A percentile compares a stretch with the other conserved stretches of the same genome.
Evolutionary conservation across 768 basidiomycete genomes (phyloP).

Genomic region (Ramaria sp.): DNA sequence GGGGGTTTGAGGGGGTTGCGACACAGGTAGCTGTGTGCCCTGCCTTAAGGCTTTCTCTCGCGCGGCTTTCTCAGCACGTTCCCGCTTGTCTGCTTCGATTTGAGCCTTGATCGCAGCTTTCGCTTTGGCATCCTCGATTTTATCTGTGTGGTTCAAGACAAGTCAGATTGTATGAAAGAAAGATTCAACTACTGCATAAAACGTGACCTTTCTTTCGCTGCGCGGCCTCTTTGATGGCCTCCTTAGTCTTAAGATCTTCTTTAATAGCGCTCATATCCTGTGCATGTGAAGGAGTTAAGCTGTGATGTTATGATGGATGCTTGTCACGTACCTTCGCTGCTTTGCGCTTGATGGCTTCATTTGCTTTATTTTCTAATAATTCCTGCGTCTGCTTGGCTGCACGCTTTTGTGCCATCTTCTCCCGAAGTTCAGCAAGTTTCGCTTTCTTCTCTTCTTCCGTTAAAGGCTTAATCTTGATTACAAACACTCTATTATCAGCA

Average conservation of each 20-base stretch:
- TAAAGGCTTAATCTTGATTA: conserved; percentile 70
- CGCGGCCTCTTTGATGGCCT: conserved; percentile 75
- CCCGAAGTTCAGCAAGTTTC: conserved; percentile 67
- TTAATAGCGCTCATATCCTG: conserved; percentile 64
- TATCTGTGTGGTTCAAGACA: conserved; percentile 41
- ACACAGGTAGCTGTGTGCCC: conserved; percentile 31
- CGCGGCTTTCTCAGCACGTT: conserved; percentile 78
- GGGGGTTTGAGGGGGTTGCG: conserved; percentile 15
- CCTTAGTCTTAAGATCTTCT: conserved; percentile 70
- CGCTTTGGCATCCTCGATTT: conserved; percentile 79
- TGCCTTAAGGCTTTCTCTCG: conserved; percentile 88
- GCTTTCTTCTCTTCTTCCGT: conserved; percentile 89
- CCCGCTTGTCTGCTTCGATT: conserved; percentile 89
- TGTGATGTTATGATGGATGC: background rate
- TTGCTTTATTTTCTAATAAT: conserved; percentile 56
- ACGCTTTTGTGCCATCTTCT: conserved; percentile 75
- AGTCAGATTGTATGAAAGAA: background rate
- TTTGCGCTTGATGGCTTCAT: conserved; percentile 76
- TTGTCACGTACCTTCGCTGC: conserved; percentile 43
- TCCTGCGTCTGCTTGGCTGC: conserved; percentile 62
- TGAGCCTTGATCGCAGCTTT: conserved; percentile 83
- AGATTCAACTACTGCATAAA: background rate
- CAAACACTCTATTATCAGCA: too few species aligned
- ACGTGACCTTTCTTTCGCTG: conserved; percentile 64
- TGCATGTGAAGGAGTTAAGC: conserved; percentile 30